Evolutionary conservation across 805 yeast genomes (phyloP), one percentile per base, ranked within the genome.

Genomic region (Scheffersomyces stipitis): DNA sequence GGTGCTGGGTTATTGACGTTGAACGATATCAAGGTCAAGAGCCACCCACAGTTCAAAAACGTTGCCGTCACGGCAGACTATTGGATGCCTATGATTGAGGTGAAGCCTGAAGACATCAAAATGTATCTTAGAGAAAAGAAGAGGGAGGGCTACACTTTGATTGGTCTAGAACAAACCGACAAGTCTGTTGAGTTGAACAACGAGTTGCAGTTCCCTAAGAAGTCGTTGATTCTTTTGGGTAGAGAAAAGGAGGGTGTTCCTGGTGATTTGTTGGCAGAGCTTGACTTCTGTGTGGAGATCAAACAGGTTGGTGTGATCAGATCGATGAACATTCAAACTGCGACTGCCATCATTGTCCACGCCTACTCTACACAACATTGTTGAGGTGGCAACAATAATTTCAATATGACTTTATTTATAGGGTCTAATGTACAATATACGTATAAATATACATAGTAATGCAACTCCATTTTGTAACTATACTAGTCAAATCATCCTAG

Each of bases 241-340:
- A 85, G 76, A 45, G 98, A 90, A 56, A 80, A 84, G 40, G 95
- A 86, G 56, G 98, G 98, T 37, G 80, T 90, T 37, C 96, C 96
- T 0, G 96, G 96, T 5, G 83, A 83, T 27, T 63, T 90, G 18
- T 64, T 90, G 37, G 83, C 86, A 0, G 91, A 86, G 52, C 66
- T 91, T 22, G 97, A 90, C 54, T 67, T 81, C 47, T 90, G 96
- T 56, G 79, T 91, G 28, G 96, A 90, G 53, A 90, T 90, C 49
- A 86, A 88, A 54, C 98, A 90, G 56, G 82, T 80, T 28, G 98
- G 98, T 12, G 89, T 90, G 13, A 80, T 91, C 28, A 73, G 98
- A 48, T 89, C 96, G 1, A 90, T 90, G 98, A 90, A 90, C 54
- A 90, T 90, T 43, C 98, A 90, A 64, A 90, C 97, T 0, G 98